Conservation (phyloP, 768 basidiomycete genomes). For the Gloeopeniophorella convolvens region DNA sequence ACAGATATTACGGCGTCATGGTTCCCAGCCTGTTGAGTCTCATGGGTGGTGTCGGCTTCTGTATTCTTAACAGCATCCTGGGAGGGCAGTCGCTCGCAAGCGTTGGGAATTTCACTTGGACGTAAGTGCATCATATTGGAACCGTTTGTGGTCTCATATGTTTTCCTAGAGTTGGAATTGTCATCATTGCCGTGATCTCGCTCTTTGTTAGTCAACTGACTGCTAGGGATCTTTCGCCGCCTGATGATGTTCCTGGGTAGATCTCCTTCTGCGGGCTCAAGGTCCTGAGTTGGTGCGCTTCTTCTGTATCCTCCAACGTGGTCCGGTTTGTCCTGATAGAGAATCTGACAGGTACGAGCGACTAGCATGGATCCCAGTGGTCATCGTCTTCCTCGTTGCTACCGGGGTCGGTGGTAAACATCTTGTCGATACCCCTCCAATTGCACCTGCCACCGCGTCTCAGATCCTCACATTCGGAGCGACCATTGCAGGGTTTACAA, state of each 20-base stretch:
- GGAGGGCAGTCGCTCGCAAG: constrained; percentile 56
- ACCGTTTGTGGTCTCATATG: not conserved
- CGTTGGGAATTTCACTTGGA: constrained; percentile 46
- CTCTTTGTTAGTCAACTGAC: constrained; percentile 35
- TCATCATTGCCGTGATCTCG: constrained; percentile 64
- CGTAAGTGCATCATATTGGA: constrained; percentile 27
- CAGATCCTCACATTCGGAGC: constrained; percentile 60
- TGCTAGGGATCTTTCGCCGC: not conserved
- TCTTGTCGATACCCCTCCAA: constrained; percentile 42
- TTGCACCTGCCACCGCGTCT: constrained; percentile 46
- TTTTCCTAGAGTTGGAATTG: constrained; percentile 54
- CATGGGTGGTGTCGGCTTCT: constrained; percentile 48
- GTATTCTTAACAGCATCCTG: constrained; percentile 52
- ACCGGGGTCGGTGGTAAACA: constrained; percentile 71
- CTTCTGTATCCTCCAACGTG: not conserved
- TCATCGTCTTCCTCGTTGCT: constrained; percentile 66
- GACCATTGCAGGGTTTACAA: constrained; percentile 65
- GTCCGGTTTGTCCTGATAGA: no score
- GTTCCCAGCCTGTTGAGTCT: constrained; percentile 43
- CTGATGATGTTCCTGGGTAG: constrained; percentile 24
- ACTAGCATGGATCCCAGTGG: constrained; percentile 68
- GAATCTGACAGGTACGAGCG: constrained; percentile 65
- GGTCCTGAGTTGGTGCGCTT: constrained; percentile 48
- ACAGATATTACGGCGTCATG: constrained; percentile 51
- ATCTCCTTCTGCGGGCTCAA: constrained; percentile 62